Percentiles rank a stretch among this genome's conserved stretches.
These are phyloP conservation scores for Lupinus albus DNA, from an alignment of 306 rosid species.

Conservation along the genomic window DNA sequence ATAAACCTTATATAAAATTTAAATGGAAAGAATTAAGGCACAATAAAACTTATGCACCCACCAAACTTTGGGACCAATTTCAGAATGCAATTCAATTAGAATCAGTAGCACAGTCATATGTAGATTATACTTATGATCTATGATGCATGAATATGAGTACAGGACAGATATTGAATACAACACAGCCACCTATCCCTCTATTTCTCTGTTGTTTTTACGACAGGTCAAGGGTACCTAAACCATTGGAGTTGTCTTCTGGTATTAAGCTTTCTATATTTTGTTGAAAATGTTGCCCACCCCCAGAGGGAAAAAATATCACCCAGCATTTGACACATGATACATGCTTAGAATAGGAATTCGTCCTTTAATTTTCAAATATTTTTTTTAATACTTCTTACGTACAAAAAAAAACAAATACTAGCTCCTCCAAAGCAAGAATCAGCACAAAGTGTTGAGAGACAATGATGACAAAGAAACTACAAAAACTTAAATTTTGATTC, in stretches of 20 bases:
- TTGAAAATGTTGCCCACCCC: constrained; percentile 1
- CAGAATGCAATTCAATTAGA: constrained; percentile 23
- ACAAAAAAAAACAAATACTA: constrained; percentile 21
- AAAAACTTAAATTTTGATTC: constrained; percentile 10
- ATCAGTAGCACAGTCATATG: constrained; percentile 6
- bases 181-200: neutral
- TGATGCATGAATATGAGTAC: neutral
- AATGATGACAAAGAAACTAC: constrained; percentile 19
- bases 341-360: constrained; percentile 15
- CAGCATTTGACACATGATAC: neutral
- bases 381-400: constrained; percentile 4
- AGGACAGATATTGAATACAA: neutral
- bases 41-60: constrained; percentile 18
- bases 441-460: neutral
- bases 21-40: constrained; percentile 22
- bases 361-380: constrained; percentile 21
- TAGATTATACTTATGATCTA: neutral
- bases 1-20: constrained; percentile 3
- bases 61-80: constrained; percentile 10
- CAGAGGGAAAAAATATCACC: neutral
- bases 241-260: neutral
- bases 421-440: constrained; percentile 23
- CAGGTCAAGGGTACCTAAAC: neutral
- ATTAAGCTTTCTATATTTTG: neutral
- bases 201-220: no score